Evolutionary conservation across 2,329 filamentous ascomycete genomes (phyloP).

Genomic region (Periconia sp.): DNA sequence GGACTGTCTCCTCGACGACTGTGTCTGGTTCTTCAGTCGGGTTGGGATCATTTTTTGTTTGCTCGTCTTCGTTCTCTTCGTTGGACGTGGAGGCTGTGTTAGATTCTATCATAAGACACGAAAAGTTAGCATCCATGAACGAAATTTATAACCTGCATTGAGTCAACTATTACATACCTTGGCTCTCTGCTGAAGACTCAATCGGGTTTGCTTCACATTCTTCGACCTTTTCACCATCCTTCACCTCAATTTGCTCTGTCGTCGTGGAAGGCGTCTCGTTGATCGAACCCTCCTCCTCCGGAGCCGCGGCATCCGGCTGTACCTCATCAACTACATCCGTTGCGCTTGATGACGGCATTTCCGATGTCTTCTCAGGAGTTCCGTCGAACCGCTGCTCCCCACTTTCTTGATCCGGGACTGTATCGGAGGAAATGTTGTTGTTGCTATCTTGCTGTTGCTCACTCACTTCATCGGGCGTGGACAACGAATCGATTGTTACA

Average conservation of each 20-base stretch:
- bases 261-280: not conserved
- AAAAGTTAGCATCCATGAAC: too few species aligned
- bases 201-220: too few species aligned
- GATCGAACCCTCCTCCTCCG: not conserved
- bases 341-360: not conserved
- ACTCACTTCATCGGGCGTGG: not conserved
- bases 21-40: too few species aligned
- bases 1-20: too few species aligned
- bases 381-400: not conserved
- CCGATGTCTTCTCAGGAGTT: not conserved
- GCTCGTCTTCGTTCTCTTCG: too few species aligned
- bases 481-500: not conserved
- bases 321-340: not conserved
- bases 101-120: too few species aligned
- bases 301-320: not conserved
- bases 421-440: not conserved
- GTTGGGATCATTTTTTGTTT: too few species aligned
- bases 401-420: not conserved
- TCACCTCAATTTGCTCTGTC: not conserved
- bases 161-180: too few species aligned
- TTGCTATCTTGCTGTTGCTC: not conserved
- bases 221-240: not conserved
- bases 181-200: too few species aligned
- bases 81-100: too few species aligned
- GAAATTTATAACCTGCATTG: too few species aligned